Percentiles rank a stretch among this genome's conserved stretches.
Conservation (phyloP, 257 asterid genomes). For the Solanum medicagineum region DNA sequence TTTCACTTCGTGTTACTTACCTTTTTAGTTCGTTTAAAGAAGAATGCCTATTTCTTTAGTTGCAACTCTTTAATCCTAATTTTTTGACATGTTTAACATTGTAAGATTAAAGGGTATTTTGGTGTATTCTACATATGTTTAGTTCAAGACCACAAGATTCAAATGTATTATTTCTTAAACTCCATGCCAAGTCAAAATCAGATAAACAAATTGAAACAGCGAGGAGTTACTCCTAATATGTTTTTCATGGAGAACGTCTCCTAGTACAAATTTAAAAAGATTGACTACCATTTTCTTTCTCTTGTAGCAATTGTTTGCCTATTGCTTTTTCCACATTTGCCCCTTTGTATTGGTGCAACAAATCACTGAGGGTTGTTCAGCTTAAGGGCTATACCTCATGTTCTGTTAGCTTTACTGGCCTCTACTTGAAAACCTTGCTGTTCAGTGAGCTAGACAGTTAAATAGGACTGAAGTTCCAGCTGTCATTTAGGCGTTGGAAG, state of each 20-base stretch:
- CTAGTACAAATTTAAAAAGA: neutral
- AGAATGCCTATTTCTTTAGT: neutral
- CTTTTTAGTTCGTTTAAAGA: neutral
- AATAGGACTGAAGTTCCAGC: neutral
- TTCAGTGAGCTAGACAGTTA: neutral
- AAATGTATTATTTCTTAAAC: neutral
- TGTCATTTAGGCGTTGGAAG: neutral
- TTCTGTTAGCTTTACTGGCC: neutral
- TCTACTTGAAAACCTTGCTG: neutral
- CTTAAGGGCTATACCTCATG: neutral
- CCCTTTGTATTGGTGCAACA: neutral
- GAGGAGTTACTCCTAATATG: neutral
- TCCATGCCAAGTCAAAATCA: neutral
- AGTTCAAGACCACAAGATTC: too few relatives aligned
- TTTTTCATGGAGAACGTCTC: neutral
- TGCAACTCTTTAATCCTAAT: neutral
- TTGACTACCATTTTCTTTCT: neutral
- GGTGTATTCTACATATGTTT: too few relatives aligned
- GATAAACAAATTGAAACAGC: neutral
- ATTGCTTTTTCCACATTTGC: neutral
- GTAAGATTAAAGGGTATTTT: too few relatives aligned
- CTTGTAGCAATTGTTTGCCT: neutral
- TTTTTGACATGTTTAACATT: neutral
- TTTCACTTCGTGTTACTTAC: neutral
- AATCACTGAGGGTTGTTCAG: neutral